Percentiles rank a stretch among this genome's conserved stretches.
These are phyloP conservation scores for Apophysomyces trapeziformis DNA, from an alignment of 371 early-diverging fungal species.

Conservation along the genomic window DNA sequence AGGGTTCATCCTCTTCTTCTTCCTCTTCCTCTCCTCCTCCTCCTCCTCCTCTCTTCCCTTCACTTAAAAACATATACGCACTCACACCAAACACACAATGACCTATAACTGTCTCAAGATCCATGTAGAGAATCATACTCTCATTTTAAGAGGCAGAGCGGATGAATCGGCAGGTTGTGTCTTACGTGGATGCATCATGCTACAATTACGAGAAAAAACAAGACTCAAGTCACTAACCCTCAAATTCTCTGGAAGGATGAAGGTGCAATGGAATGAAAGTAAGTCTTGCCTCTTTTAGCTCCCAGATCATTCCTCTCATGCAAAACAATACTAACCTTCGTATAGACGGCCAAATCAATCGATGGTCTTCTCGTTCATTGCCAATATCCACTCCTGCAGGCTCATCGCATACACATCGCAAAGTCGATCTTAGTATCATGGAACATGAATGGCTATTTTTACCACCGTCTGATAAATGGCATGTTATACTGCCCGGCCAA, in stretches of 20 bases:
- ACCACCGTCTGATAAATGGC: conserved; percentile 20
- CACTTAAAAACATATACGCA: background rate
- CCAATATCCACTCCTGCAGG: background rate
- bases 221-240: conserved; percentile 15
- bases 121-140: conserved; percentile 11
- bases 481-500: conserved; percentile 18
- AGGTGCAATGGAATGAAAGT: conserved; percentile 21
- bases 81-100: background rate
- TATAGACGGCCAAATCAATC: background rate
- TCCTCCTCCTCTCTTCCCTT: background rate
- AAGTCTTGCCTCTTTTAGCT: conserved; percentile 7
- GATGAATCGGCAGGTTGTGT: conserved; percentile 12
- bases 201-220: conserved; percentile 6
- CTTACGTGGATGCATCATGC: conserved; percentile 6
- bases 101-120: conserved; percentile 15
- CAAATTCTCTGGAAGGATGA: conserved; percentile 18
- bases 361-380: conserved; percentile 5
- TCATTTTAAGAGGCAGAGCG: conserved; percentile 17
- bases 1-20: conserved; percentile 1
- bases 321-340: too few species aligned
- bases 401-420: background rate
- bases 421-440: conserved; percentile 3
- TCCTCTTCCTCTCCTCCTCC: background rate
- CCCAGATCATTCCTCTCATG: too few species aligned
- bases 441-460: conserved; percentile 17